These are phyloP conservation scores for Pseudoscleropodium purum DNA, from an alignment of 225 moss, liverwort and hornwort species.

Conservation along the genomic window DNA sequence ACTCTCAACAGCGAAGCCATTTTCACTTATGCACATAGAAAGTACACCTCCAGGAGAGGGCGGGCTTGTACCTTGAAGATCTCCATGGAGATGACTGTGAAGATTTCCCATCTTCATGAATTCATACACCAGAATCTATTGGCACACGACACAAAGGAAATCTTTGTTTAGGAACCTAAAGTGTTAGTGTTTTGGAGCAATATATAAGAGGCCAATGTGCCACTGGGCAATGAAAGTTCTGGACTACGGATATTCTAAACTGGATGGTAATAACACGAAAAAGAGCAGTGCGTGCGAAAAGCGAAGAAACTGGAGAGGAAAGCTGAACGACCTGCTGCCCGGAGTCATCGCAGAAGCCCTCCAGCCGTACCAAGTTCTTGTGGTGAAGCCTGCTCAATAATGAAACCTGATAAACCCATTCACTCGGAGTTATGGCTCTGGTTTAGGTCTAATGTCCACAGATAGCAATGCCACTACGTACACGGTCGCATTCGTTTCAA, in stretches of 20 bases:
- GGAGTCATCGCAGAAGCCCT: conserved; percentile 30
- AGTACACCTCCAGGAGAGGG: background rate
- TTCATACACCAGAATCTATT: conserved; percentile 38
- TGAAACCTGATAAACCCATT: conserved; percentile 3
- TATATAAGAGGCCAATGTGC: background rate
- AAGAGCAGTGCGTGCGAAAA: background rate
- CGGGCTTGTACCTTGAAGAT: background rate
- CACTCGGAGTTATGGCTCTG: background rate
- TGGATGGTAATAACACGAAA: background rate
- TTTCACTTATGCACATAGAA: background rate
- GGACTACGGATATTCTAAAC: background rate
- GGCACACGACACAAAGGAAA: background rate
- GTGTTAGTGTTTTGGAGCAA: background rate
- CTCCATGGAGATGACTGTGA: conserved; percentile 19
- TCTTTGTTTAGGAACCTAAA: background rate
- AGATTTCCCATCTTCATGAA: conserved; percentile 36
- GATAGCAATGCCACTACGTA: no score
- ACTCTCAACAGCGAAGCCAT: background rate
- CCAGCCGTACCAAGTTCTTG: conserved; percentile 27
- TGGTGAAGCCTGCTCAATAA: conserved; percentile 42
- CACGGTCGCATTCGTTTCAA: background rate
- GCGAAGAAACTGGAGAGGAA: background rate
- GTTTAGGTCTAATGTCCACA: background rate
- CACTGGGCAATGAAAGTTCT: background rate
- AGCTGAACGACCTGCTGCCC: conserved; percentile 14